Percentiles rank a stretch among this genome's conserved stretches.
Evolutionary conservation across 108 stramenopile genomes (phyloP).

Genomic region (Schizochytrium sp.): DNA sequence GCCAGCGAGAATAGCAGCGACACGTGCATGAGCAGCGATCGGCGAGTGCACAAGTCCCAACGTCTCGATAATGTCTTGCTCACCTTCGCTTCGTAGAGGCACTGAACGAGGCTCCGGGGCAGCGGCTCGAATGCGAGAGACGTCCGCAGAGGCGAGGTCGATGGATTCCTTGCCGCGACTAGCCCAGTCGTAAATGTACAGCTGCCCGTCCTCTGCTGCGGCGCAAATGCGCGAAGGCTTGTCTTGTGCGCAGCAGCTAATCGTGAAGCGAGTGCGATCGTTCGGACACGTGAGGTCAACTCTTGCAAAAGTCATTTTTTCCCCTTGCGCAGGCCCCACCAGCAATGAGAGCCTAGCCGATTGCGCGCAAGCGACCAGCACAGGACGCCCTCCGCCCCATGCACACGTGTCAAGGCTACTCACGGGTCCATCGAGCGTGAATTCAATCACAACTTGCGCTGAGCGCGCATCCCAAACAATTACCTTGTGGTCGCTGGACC

Average conservation of each 20-base stretch:
- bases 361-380: neutral
- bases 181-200: neutral
- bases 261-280: neutral
- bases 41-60: neutral
- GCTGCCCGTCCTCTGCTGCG: neutral
- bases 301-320: neutral
- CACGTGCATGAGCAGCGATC: neutral
- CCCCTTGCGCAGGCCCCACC: neutral
- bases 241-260: neutral
- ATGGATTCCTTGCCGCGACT: neutral
- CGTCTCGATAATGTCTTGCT: no score
- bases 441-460: slow-evolving; percentile 52
- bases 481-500: slow-evolving; percentile 78
- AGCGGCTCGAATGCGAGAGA: neutral
- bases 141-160: neutral
- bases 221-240: neutral
- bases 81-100: neutral
- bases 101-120: neutral
- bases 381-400: neutral
- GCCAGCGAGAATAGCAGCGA: neutral
- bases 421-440: slow-evolving; percentile 25
- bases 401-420: neutral
- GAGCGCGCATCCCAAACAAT: slow-evolving; percentile 73
- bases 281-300: neutral
- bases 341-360: no score